Percentiles rank a stretch among this genome's conserved stretches.
Evolutionary conservation across 1,284 basidiomycete genomes (phyloP).

Genomic region (Fomes fomentarius): DNA sequence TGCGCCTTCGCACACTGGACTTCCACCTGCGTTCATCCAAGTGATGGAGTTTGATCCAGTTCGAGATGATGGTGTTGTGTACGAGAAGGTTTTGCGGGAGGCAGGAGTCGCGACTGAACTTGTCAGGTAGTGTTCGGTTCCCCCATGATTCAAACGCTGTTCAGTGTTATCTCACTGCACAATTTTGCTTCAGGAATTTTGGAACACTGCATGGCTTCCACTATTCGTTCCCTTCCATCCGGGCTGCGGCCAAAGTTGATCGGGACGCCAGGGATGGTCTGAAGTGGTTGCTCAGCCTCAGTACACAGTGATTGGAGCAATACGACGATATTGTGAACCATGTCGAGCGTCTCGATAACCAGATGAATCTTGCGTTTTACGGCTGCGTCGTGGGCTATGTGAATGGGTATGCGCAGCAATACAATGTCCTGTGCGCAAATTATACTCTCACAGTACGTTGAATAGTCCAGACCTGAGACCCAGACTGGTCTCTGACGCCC

Average conservation of each 20-base stretch:
- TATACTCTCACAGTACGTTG: too few species aligned
- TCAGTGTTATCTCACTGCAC: too few species aligned
- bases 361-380: too few species aligned
- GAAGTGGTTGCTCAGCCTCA: constrained; percentile 8
- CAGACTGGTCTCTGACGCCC: too few species aligned
- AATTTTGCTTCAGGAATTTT: constrained; percentile 16
- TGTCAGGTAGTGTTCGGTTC: constrained; percentile 8
- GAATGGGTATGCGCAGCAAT: too few species aligned
- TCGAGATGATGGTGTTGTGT: constrained; percentile 30
- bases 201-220: constrained; percentile 16
- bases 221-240: neutral
- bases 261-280: constrained; percentile 1
- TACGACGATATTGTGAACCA: neutral
- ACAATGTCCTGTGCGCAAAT: too few species aligned
- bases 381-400: too few species aligned
- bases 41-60: constrained; percentile 25
- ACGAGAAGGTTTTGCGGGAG: constrained; percentile 26
- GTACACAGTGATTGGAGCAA: neutral
- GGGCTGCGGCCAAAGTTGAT: neutral
- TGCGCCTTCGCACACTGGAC: constrained; percentile 14
- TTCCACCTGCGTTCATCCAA: constrained; percentile 29
- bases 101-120: constrained; percentile 25
- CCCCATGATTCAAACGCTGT: too few species aligned
- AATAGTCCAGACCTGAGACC: too few species aligned
- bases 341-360: neutral